Evolutionary conservation across 2,329 filamentous ascomycete genomes (phyloP).

Genomic region (Diplodia scrobiculata): DNA sequence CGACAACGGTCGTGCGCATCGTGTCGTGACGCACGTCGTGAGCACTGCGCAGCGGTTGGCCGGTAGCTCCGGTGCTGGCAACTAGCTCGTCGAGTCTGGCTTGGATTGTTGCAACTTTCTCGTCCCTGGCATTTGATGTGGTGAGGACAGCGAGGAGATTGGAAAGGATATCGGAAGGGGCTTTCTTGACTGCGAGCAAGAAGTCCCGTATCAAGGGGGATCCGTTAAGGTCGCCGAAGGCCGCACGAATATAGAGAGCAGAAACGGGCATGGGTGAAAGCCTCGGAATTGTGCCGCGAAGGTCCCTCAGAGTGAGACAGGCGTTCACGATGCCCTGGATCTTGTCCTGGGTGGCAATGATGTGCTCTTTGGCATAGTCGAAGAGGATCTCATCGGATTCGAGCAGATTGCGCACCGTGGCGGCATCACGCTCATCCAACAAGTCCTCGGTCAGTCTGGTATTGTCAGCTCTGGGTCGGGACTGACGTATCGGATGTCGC

Average conservation of each 20-base stretch:
- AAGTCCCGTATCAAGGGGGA: slow-evolving; percentile 58
- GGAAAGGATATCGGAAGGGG: slow-evolving; percentile 58
- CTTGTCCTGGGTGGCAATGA: slow-evolving; percentile 45
- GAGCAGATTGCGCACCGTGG: slow-evolving; percentile 58
- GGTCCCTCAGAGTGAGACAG: slow-evolving; percentile 39
- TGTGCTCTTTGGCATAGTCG: slow-evolving; percentile 44
- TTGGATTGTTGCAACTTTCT: background rate
- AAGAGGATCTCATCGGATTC: slow-evolving; percentile 62
- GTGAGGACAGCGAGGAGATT: slow-evolving; percentile 47
- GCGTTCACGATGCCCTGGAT: slow-evolving; percentile 47
- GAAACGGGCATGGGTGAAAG: slow-evolving; percentile 45
- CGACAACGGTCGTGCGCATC: slow-evolving; percentile 74
- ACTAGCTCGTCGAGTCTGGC: slow-evolving; percentile 14
- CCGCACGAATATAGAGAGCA: slow-evolving; percentile 62
- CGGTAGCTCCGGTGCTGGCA: slow-evolving; percentile 22
- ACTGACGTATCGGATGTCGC: slow-evolving; percentile 23
- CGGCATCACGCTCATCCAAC: slow-evolving; percentile 42
- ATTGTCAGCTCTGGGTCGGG: slow-evolving; percentile 25
- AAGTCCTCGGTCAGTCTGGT: slow-evolving; percentile 44
- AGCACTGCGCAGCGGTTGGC: slow-evolving; percentile 65
- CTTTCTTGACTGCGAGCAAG: slow-evolving; percentile 62
- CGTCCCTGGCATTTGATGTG: background rate
- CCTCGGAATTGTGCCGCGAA: slow-evolving; percentile 46
- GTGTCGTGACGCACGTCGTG: slow-evolving; percentile 71
- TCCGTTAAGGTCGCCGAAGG: slow-evolving; percentile 58